A percentile compares a stretch with the other conserved stretches of the same genome.
Conservation (phyloP, 2,329 filamentous ascomycete genomes). For the Cladorrhinum sp. region DNA sequence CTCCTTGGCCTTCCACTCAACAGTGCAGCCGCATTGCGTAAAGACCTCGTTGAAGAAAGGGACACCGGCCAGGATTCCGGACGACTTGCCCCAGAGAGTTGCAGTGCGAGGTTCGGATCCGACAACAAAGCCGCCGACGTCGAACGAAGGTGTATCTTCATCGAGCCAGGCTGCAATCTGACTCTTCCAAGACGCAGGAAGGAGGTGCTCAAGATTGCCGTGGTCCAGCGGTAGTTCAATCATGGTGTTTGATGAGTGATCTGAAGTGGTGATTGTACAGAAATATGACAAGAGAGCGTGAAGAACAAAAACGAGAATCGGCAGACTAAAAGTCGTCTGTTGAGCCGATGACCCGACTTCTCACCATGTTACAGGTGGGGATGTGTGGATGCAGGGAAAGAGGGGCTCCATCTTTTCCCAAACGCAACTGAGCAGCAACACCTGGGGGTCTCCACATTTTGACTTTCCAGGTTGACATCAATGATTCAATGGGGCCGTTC, state of each 20-base stretch:
- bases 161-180: slow-evolving; percentile 82
- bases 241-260: slow-evolving; percentile 13
- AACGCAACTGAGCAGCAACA: not conserved
- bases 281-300: not conserved
- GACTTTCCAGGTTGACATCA: not conserved
- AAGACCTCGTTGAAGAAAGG: slow-evolving; percentile 98
- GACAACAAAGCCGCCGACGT: slow-evolving; percentile 96
- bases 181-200: slow-evolving; percentile 81
- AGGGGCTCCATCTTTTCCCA: not conserved
- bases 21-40: slow-evolving; percentile 80
- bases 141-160: slow-evolving; percentile 94
- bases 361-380: slow-evolving; percentile 2
- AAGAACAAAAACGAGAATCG: not conserved
- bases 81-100: slow-evolving; percentile 66
- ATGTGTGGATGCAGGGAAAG: not conserved
- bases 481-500: not conserved
- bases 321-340: not conserved
- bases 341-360: slow-evolving; percentile 3
- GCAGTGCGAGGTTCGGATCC: slow-evolving; percentile 64
- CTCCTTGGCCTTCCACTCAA: slow-evolving; percentile 82
- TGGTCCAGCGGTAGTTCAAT: slow-evolving; percentile 34
- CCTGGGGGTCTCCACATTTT: slow-evolving; percentile 1
- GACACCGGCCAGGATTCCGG: slow-evolving; percentile 81
- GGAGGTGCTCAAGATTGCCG: slow-evolving; percentile 61
- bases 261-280: not conserved